phyloP scores from a whole-genome alignment of 2,329 filamentous ascomycete species.

The Aspergillus proliferans region DNA sequence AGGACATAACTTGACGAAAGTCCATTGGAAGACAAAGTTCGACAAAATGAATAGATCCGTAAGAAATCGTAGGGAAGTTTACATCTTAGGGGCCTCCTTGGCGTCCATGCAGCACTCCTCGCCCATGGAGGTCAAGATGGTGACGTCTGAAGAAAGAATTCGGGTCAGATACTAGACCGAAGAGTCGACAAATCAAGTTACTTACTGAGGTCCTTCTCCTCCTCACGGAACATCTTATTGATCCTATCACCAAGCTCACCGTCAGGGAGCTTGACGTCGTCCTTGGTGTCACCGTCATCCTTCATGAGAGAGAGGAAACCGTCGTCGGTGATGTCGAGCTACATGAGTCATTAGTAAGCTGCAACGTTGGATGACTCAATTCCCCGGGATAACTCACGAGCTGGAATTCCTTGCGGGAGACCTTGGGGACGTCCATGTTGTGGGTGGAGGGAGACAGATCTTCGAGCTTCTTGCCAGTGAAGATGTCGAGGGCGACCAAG shows the following conservation, averaged over 20 bases:
- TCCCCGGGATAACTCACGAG: slow-evolving; percentile 61
- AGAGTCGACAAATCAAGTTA: slow-evolving; percentile 16
- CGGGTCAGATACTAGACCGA: not conserved
- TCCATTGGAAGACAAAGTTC: slow-evolving; percentile 24
- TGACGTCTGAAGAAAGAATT: slow-evolving; percentile 59
- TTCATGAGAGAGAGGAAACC: slow-evolving; percentile 91
- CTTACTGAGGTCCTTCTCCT: slow-evolving; percentile 94
- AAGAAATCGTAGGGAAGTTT: slow-evolving; percentile 8
- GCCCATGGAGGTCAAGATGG: slow-evolving; percentile 91
- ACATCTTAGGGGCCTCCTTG: slow-evolving; percentile 69
- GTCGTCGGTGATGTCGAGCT: slow-evolving; percentile 92
- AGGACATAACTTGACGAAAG: slow-evolving; percentile 17
- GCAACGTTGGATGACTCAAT: not conserved
- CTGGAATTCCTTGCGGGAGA: slow-evolving; percentile 84
- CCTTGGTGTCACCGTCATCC: slow-evolving; percentile 79
- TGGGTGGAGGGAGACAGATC: slow-evolving; percentile 96
- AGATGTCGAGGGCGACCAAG: slow-evolving; percentile 96
- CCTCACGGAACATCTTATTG: slow-evolving; percentile 66
- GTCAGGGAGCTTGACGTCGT: slow-evolving; percentile 90
- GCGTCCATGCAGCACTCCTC: slow-evolving; percentile 88
- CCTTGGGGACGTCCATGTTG: slow-evolving; percentile 83
- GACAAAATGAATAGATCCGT: slow-evolving; percentile 22
- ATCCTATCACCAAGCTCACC: slow-evolving; percentile 86
- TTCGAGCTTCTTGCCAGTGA: slow-evolving; percentile 99
- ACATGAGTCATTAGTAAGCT: not conserved